A percentile compares a stretch with the other conserved stretches of the same genome.
phyloP scores from a whole-genome alignment of 2,329 filamentous ascomycete genomes.

The Aspergillus fijiensis region DNA sequence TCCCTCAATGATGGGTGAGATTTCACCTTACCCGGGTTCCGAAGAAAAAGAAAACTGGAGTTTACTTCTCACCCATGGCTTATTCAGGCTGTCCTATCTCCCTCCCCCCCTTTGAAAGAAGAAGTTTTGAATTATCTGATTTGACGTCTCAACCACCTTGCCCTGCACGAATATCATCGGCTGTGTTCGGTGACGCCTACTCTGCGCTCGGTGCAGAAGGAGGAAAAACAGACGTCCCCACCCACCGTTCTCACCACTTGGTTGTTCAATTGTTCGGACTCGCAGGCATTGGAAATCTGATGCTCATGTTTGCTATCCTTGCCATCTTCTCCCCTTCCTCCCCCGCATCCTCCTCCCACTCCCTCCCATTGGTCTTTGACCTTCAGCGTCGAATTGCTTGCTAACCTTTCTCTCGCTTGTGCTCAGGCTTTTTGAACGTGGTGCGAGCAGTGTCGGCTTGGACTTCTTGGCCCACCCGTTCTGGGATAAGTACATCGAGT shows the following conservation, averaged over 20 bases:
- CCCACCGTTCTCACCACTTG: conserved; percentile 32
- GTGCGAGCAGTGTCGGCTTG: conserved; percentile 77
- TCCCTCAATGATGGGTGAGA: conserved; percentile 61
- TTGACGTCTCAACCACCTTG: conserved; percentile 27
- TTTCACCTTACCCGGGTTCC: conserved; percentile 56
- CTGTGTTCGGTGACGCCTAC: conserved; percentile 34
- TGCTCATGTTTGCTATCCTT: conserved; percentile 50
- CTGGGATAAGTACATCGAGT: conserved; percentile 99
- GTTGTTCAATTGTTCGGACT: conserved; percentile 42
- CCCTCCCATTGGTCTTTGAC: conserved; percentile 26
- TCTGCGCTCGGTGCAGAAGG: conserved; percentile 36
- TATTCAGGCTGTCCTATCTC: conserved; percentile 52
- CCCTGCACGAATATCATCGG: conserved; percentile 29
- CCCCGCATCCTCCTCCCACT: conserved; percentile 28
- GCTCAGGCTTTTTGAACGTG: conserved; percentile 84
- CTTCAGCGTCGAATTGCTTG: conserved; percentile 41
- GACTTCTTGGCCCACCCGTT: conserved; percentile 95
- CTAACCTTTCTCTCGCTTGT: conserved; percentile 2
- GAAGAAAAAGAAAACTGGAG: conserved; percentile 29
- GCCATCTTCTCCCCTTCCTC: conserved; percentile 39
- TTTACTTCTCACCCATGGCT: conserved; percentile 54
- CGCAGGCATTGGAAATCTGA: conserved; percentile 37
- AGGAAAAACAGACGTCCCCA: conserved; percentile 23
- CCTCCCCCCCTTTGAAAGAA: conserved; percentile 40
- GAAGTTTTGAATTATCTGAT: conserved; percentile 18